Percentiles rank a stretch among this genome's conserved stretches.
These are phyloP conservation scores for Tricholoma furcatifolium DNA, from an alignment of 768 basidiomycete genomes.

Conservation along the genomic window DNA sequence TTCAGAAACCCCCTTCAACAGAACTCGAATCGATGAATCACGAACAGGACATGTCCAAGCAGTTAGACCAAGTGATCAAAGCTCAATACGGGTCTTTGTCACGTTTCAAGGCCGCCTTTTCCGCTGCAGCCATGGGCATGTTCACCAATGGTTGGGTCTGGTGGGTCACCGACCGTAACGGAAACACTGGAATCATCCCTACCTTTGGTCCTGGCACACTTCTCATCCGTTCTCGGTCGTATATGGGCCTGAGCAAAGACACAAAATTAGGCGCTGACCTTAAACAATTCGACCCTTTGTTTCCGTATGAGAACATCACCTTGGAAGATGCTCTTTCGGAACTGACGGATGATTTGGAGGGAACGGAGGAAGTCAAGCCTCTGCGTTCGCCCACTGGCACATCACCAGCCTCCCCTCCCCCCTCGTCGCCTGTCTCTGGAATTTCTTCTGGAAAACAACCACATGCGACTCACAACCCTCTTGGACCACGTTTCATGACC, in stretches of 20 bases:
- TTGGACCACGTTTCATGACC: slow-evolving; percentile 27
- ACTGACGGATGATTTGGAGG: background rate
- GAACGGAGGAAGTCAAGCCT: slow-evolving; percentile 5
- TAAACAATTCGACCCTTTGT: slow-evolving; percentile 2
- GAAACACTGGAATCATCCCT: slow-evolving; percentile 68
- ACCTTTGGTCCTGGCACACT: slow-evolving; percentile 91
- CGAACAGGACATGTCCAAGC: slow-evolving; percentile 34
- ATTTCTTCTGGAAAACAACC: slow-evolving; percentile 26
- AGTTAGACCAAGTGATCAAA: slow-evolving; percentile 35
- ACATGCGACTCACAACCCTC: slow-evolving; percentile 28
- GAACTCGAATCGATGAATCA: slow-evolving; percentile 30
- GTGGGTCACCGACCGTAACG: slow-evolving; percentile 73
- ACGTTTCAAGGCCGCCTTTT: slow-evolving; percentile 72
- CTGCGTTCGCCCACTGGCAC: slow-evolving; percentile 17
- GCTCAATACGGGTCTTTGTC: slow-evolving; percentile 60
- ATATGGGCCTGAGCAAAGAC: slow-evolving; percentile 26
- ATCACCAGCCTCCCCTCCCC: slow-evolving; percentile 23
- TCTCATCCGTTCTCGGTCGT: slow-evolving; percentile 62
- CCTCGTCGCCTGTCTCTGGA: slow-evolving; percentile 45
- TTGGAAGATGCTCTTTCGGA: slow-evolving; percentile 5
- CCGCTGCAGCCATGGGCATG: slow-evolving; percentile 76
- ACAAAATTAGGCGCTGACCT: slow-evolving; percentile 15
- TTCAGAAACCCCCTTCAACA: slow-evolving; percentile 40
- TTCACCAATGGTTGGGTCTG: slow-evolving; percentile 82
- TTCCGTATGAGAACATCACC: background rate